Conservation (phyloP, 2,329 filamentous ascomycete genomes). For the Colletotrichum siamense region DNA sequence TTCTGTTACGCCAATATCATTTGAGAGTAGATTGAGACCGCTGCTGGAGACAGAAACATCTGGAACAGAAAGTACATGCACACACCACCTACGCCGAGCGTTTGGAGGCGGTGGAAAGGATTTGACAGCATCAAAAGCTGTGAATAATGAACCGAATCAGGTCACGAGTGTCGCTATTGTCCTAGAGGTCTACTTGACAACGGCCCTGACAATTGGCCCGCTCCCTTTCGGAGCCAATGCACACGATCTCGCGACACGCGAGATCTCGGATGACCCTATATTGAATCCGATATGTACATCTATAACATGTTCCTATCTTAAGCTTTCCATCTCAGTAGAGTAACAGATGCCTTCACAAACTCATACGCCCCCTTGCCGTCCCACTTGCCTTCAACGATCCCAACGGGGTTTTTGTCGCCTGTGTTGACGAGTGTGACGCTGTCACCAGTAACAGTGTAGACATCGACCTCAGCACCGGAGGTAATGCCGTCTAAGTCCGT, state of each 20-base stretch:
- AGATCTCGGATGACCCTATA: background rate
- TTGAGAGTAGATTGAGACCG: background rate
- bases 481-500: slow-evolving; percentile 63
- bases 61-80: background rate
- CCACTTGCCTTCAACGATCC: slow-evolving; percentile 54
- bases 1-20: background rate
- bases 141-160: background rate
- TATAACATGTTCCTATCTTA: background rate
- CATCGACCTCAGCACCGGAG: slow-evolving; percentile 53
- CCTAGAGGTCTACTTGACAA: background rate
- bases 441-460: slow-evolving; percentile 67
- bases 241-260: background rate
- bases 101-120: background rate
- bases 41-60: background rate
- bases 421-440: slow-evolving; percentile 66
- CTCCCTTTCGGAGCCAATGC: background rate
- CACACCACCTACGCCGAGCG: background rate
- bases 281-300: background rate
- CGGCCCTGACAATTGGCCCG: background rate
- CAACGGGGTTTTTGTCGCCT: slow-evolving; percentile 66
- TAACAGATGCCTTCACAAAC: slow-evolving; percentile 75
- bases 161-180: background rate
- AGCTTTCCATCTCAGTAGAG: slow-evolving; percentile 65
- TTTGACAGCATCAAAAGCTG: background rate
- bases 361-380: slow-evolving; percentile 64